A percentile compares a stretch with the other conserved stretches of the same genome.
Evolutionary conservation across 176 grass and related monocot genomes (phyloP).

Genomic region (Aegilops longissima): DNA sequence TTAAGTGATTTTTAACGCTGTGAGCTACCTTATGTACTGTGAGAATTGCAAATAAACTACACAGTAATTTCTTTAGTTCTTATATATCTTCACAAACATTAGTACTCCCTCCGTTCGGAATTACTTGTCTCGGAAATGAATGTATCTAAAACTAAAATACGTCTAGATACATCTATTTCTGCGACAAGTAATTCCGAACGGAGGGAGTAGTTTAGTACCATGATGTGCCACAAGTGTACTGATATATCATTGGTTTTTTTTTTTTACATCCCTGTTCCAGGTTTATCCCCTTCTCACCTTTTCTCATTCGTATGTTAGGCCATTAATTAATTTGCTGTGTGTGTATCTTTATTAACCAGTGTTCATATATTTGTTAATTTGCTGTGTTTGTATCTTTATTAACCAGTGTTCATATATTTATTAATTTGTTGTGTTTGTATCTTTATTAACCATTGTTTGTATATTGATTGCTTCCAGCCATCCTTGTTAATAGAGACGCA

Average conservation of each 20-base stretch:
- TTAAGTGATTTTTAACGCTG: background rate
- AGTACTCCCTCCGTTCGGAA: too few species aligned
- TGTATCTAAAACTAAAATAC: too few species aligned
- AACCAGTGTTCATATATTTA: too few species aligned
- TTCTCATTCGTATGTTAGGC: background rate
- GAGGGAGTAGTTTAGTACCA: background rate
- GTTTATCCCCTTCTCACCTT: background rate
- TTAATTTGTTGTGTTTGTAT: too few species aligned
- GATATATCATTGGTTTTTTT: background rate
- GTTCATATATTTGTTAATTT: background rate
- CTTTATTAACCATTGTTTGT: background rate
- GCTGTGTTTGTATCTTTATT: too few species aligned
- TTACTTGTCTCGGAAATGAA: too few species aligned
- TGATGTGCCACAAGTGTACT: background rate
- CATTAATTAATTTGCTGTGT: background rate
- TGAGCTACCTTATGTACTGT: background rate
- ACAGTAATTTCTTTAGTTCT: background rate
- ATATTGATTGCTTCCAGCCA: conserved; percentile 50
- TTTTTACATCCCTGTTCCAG: background rate
- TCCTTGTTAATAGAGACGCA: conserved; percentile 91
- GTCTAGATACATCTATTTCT: too few species aligned
- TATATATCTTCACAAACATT: background rate
- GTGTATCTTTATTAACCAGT: background rate
- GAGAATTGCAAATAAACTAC: background rate
- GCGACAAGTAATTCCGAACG: too few species aligned